Percentiles rank a stretch among this genome's conserved stretches.
Evolutionary conservation across 768 basidiomycete species (phyloP).

Genomic region (Trametes meyenii): DNA sequence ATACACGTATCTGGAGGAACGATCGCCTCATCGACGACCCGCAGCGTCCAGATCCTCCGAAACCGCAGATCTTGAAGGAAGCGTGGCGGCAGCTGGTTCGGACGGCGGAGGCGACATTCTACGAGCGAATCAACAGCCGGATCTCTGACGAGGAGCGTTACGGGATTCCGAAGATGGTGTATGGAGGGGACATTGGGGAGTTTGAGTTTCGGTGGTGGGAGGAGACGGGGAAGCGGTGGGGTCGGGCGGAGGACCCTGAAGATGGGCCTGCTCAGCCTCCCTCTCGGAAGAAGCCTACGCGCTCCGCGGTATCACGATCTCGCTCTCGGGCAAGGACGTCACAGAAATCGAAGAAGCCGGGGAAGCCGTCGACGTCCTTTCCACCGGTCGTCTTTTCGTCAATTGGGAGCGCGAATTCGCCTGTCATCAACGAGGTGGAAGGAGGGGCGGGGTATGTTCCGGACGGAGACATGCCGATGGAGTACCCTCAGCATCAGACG

Average conservation of each 20-base stretch:
- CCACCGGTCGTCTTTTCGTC: neutral
- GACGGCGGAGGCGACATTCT: slow-evolving; percentile 7
- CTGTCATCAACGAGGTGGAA: neutral
- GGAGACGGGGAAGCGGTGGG: neutral
- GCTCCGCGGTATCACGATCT: neutral
- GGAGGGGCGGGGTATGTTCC: neutral
- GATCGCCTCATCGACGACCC: neutral
- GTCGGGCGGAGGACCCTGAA: neutral
- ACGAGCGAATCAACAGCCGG: neutral
- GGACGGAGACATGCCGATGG: neutral
- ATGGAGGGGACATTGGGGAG: slow-evolving; percentile 11
- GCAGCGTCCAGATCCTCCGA: neutral
- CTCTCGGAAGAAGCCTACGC: neutral
- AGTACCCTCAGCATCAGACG: slow-evolving; percentile 11
- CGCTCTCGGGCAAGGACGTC: too few species aligned
- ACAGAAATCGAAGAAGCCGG: too few species aligned
- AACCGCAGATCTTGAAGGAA: slow-evolving; percentile 17
- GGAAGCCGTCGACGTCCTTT: too few species aligned
- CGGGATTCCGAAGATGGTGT: neutral
- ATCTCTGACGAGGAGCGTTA: neutral
- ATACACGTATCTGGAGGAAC: slow-evolving; percentile 1
- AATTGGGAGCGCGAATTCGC: neutral
- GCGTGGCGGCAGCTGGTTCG: slow-evolving; percentile 17
- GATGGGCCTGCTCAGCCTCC: neutral
- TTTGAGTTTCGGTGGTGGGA: slow-evolving; percentile 6